Base-by-base conservation (phyloP, 2,329 filamentous ascomycete species). In the Mariannaea sp. region DNA sequence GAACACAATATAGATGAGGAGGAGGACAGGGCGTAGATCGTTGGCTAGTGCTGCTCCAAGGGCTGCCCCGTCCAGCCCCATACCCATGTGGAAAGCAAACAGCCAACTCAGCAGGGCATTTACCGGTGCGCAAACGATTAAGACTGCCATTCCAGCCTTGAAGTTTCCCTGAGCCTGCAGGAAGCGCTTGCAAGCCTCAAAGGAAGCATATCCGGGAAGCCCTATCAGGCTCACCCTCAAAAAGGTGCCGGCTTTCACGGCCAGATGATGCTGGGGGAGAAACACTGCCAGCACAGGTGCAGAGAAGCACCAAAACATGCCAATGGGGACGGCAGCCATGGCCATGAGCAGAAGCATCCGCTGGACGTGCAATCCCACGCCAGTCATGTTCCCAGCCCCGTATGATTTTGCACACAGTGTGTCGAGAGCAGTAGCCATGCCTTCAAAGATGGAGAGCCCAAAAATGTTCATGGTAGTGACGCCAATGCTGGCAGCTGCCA, bases 121-220 rank as follows among this genome's bases (percentile, higher is more conserved):
- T 12, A 78, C 54, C 0, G 79, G 79, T 0, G 77, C 73, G 32
- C 76, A 76, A 19, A 80, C 58, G 2, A 80, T 39, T 7, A 82
- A 67, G 17, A 80, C 72, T 7, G 72, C 69, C 60, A 81, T 72
- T 12, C 74, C 77, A 1, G 75, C 77, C 27, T 75, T 75, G 68
- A 82, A 82, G 26, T 80, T 71, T 1, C 80, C 80, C 56, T 83
- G 80, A 0, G 80, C 77, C 60, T 83, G 80, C 3, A 81, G 71
- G 56, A 81, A 82, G 0, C 80, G 71, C 61, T 83, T 83, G 2
- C 77, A 70, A 0, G 77, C 77, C 56, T 83, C 80, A 24, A 83
- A 83, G 3, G 73, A 73, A 1, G 77, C 79, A 49, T 81, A 83
- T 3, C 79, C 80, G 1, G 80, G 80, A 1, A 80, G 69, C 0